phyloP scores from a whole-genome alignment of 192 early-diverging fungal genomes.

The Rhizophagus prolifer region DNA sequence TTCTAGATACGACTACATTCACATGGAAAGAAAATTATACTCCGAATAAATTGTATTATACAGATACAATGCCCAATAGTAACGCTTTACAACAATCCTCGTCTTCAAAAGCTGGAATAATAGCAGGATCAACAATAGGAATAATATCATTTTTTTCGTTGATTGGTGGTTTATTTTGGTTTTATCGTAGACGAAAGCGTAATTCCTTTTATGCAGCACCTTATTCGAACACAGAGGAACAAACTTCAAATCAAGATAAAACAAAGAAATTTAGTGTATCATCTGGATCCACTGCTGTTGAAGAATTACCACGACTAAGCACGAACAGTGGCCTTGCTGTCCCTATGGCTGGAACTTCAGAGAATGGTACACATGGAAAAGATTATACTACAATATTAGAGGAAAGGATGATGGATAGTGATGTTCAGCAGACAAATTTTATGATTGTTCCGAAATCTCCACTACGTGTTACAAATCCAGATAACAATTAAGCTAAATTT shows the following conservation, averaged over 20 bases:
- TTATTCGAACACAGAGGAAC: not conserved
- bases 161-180: not conserved
- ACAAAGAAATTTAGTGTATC: not conserved
- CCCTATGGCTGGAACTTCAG: not conserved
- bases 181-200: not conserved
- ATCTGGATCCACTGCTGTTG: not conserved
- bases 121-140: not conserved
- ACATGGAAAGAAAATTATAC: slow-evolving; percentile 5
- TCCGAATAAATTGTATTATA: slow-evolving; percentile 7
- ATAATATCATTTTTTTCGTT: not conserved
- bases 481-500: not conserved
- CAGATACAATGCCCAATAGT: not conserved
- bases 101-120: not conserved
- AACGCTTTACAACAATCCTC: not conserved
- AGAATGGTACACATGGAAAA: not conserved
- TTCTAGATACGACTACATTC: not conserved
- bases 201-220: not conserved
- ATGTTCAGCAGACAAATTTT: not conserved
- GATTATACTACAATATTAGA: not conserved
- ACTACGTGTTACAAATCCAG: not conserved
- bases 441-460: not conserved
- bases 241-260: not conserved
- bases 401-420: not conserved
- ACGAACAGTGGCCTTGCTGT: not conserved
- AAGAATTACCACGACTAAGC: not conserved